Evolutionary conservation across 768 basidiomycete genomes (phyloP).

Genomic region (Lactifluus volemus): DNA sequence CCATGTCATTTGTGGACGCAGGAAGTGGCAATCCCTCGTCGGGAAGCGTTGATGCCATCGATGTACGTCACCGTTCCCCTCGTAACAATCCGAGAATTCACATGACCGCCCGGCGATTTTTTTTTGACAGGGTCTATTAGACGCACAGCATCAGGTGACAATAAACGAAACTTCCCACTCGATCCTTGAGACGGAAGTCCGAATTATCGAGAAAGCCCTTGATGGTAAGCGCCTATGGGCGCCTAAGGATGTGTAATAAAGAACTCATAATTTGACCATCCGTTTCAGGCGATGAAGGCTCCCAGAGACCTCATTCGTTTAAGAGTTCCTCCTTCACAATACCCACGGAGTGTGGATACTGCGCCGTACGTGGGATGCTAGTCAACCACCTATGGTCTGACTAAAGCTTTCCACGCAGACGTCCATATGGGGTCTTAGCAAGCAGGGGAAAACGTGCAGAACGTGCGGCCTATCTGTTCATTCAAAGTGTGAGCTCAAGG

Average conservation of each 20-base stretch:
- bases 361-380: conserved; percentile 29
- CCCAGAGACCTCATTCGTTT: conserved; percentile 63
- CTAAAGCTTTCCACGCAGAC: conserved; percentile 35
- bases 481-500: conserved; percentile 81
- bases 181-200: conserved; percentile 56
- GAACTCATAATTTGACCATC: neutral
- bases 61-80: conserved; percentile 37
- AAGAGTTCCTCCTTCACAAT: conserved; percentile 84
- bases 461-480: conserved; percentile 73
- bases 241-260: neutral
- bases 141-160: conserved; percentile 50
- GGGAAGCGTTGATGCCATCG: conserved; percentile 48
- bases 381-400: neutral
- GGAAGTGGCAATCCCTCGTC: conserved; percentile 41
- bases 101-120: conserved; percentile 3
- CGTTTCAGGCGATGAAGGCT: conserved; percentile 61
- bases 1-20: conserved; percentile 36
- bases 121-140: conserved; percentile 46
- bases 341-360: conserved; percentile 73
- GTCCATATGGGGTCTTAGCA: conserved; percentile 81
- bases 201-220: conserved; percentile 49
- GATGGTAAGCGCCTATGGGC: conserved; percentile 47
- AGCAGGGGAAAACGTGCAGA: conserved; percentile 81
- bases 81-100: neutral
- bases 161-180: conserved; percentile 47